These are phyloP conservation scores for Phytophthora macrochlamydospora DNA, from an alignment of 352 stramenopile genomes.

Conservation along the genomic window DNA sequence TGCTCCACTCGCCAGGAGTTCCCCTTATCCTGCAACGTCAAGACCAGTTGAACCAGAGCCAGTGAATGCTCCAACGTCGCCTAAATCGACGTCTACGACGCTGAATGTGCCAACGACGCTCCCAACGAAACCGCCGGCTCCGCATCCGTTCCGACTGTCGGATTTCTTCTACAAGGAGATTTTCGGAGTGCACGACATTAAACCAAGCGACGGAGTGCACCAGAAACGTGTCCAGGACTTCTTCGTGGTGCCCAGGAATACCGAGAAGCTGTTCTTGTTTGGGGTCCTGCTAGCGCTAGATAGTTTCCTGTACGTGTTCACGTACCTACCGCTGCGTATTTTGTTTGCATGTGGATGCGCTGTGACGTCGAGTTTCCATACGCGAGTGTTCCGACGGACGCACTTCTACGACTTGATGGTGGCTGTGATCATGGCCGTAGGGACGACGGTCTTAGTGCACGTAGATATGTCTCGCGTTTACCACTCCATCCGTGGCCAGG, in stretches of 20 bases:
- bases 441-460: slow-evolving; percentile 73
- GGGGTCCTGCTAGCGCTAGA: slow-evolving; percentile 96
- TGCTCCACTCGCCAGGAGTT: slow-evolving; percentile 27
- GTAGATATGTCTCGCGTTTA: slow-evolving; percentile 98
- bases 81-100: slow-evolving; percentile 1
- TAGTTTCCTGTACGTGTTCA: slow-evolving; percentile 97
- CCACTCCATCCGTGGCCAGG: slow-evolving; percentile 97
- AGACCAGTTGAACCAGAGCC: slow-evolving; percentile 15
- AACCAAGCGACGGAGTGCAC: slow-evolving; percentile 71
- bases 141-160: slow-evolving; percentile 61
- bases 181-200: slow-evolving; percentile 84
- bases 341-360: slow-evolving; percentile 78
- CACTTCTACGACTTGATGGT: slow-evolving; percentile 94
- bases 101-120: background rate
- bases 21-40: slow-evolving; percentile 24
- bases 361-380: slow-evolving; percentile 78
- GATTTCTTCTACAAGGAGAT: slow-evolving; percentile 90
- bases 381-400: slow-evolving; percentile 79
- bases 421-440: slow-evolving; percentile 79
- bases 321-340: slow-evolving; percentile 94
- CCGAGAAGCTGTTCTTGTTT: slow-evolving; percentile 91
- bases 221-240: slow-evolving; percentile 87
- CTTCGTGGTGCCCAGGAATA: slow-evolving; percentile 73
- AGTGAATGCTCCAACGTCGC: slow-evolving; percentile 5
- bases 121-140: slow-evolving; percentile 25